A percentile compares a stretch with the other conserved stretches of the same genome.
Evolutionary conservation across 2,329 filamentous ascomycete species (phyloP).

Genomic region (Shiraia sp.): DNA sequence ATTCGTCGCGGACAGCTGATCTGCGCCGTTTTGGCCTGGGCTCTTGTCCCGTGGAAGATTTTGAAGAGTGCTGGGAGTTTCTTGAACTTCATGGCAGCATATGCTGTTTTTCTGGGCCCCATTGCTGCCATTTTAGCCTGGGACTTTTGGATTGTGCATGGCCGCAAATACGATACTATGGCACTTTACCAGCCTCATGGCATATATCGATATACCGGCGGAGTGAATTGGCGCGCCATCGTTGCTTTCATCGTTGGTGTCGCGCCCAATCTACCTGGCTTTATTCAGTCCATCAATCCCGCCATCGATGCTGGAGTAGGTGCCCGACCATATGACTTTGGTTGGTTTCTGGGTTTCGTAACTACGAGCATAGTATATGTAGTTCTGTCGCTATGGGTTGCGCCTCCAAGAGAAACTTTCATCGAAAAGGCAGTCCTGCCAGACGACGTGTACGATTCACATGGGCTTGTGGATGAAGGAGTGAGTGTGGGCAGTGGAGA

Average conservation of each 20-base stretch:
- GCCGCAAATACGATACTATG: conserved; percentile 53
- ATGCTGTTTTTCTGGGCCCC: conserved; percentile 67
- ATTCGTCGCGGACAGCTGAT: conserved; percentile 55
- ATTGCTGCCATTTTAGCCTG: conserved; percentile 64
- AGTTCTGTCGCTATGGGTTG: conserved; percentile 51
- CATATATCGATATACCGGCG: conserved; percentile 57
- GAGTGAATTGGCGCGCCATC: conserved; percentile 64
- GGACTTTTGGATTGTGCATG: conserved; percentile 64
- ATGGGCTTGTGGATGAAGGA: conserved; percentile 33
- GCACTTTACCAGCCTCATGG: conserved; percentile 56
- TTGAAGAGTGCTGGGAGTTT: conserved; percentile 48
- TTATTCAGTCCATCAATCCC: conserved; percentile 51
- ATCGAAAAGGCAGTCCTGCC: conserved; percentile 47
- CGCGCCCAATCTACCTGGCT: conserved; percentile 60
- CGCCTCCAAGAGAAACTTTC: conserved; percentile 55
- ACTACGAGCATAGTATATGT: conserved; percentile 61
- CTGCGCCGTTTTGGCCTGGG: conserved; percentile 50
- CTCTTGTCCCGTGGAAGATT: conserved; percentile 53
- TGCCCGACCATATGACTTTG: conserved; percentile 62
- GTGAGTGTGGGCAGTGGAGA: conserved; percentile 30
- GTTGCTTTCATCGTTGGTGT: conserved; percentile 62
- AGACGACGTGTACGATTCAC: conserved; percentile 44
- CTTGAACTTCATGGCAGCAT: conserved; percentile 66
- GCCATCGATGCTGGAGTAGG: conserved; percentile 52
- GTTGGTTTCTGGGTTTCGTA: conserved; percentile 68